Base-by-base conservation (phyloP, 768 basidiomycete species). In the Dictyophora rubrovolvata region DNA sequence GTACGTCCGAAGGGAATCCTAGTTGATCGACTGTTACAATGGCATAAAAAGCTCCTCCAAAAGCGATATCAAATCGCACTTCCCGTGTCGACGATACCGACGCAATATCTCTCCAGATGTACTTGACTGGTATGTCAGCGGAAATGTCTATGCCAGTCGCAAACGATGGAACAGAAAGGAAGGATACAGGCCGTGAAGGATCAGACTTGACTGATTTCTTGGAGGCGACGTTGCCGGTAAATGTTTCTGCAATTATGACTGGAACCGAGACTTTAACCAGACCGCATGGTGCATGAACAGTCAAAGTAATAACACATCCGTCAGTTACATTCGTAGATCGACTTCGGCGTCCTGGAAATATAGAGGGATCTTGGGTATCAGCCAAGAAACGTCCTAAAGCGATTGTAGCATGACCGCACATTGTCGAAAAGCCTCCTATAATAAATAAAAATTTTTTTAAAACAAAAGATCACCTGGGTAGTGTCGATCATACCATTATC, bases 321-420 rank as follows among this genome's bases (percentile, higher is more conserved):
- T 42, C 42, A 4, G 2, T n/a, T 4, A 12, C 42, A 12, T 42
- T 9, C 4, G 42, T 4, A 5, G 49, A 47, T 16, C 21, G 34
- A 7, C 18, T 17, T 22, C 73, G n/a, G n/a, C n/a, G 67, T n/a
- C 60, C 54, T 49, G 73, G 73, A 51, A 74, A 74, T 16, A 73
- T 49, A 3, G 47, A 48, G 10, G 61, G 47, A 59, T 72, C 70
- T 17, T 69, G 67, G 9, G 73, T 74, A 59, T 75, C 74, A 35
- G 74, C 63, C 6, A 75, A 64, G 56, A 75, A 72, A 8, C 74
- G 70, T 3, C 74, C 74, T 0, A 75, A 70, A n/a, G 74, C 73
- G 36, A 75, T 70, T 2, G 73, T 74, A 8, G 73, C 74, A 56
- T 75, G 74, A 0, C 74, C 74, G 53, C 74, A 75, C 74, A 75